phyloP scores from a whole-genome alignment of 2,329 filamentous ascomycete genomes.

The Lanzia echinophila region DNA sequence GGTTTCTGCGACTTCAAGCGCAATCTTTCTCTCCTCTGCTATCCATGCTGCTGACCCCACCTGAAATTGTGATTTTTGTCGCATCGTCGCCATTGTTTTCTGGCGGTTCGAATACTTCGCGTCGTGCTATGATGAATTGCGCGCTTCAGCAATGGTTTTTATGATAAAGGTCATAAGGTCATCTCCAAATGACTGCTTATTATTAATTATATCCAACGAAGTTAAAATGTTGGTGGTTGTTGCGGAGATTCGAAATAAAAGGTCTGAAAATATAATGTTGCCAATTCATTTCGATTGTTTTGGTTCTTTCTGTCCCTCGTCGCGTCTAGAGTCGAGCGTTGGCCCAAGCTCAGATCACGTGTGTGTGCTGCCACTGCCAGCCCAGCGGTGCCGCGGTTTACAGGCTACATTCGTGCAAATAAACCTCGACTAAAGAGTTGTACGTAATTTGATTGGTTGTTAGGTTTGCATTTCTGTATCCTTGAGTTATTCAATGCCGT shows the following conservation, averaged over 20 bases:
- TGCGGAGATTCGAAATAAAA: background rate
- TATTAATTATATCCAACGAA: background rate
- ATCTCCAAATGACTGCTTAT: conserved; percentile 16
- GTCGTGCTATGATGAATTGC: conserved; percentile 16
- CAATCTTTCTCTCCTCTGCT: conserved; percentile 72
- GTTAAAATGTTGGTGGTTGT: conserved; percentile 12
- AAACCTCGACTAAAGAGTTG: too few relatives aligned
- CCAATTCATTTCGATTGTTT: conserved; percentile 18
- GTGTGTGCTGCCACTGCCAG: background rate
- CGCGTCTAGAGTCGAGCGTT: background rate
- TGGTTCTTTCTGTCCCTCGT: conserved; percentile 3
- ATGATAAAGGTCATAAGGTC: conserved; percentile 18
- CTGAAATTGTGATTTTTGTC: conserved; percentile 48
- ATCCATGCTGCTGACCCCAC: conserved; percentile 85
- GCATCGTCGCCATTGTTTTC: conserved; percentile 27
- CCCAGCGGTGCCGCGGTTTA: too few relatives aligned
- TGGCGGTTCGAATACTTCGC: conserved; percentile 28
- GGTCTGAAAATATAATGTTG: conserved; percentile 5
- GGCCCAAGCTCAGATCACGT: background rate
- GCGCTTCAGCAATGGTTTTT: conserved; percentile 4
- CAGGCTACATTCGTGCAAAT: too few relatives aligned
- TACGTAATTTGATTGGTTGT: too few relatives aligned
- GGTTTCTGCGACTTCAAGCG: conserved; percentile 65
- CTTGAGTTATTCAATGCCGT: too few relatives aligned
- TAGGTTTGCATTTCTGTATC: too few relatives aligned